phyloP scores from a whole-genome alignment of 345 rosid genomes.

The Camelina sativa region DNA sequence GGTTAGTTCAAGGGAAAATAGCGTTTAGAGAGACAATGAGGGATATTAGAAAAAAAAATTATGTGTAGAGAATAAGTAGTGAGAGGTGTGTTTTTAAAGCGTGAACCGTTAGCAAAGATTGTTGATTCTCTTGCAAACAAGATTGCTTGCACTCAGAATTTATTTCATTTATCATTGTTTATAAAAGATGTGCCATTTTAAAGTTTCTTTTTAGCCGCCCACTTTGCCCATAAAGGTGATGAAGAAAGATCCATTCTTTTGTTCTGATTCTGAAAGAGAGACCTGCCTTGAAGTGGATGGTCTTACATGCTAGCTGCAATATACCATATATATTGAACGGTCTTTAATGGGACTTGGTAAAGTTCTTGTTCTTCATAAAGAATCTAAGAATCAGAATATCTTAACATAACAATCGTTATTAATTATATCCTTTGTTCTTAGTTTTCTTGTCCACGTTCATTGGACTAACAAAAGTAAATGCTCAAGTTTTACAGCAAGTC shows the following conservation, averaged over 20 bases:
- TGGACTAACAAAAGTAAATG: too few relatives aligned
- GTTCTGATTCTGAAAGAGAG: slow-evolving; percentile 41
- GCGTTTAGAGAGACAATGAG: background rate
- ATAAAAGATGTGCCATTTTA: slow-evolving; percentile 24
- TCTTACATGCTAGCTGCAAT: slow-evolving; percentile 25
- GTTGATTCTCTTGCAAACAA: slow-evolving; percentile 31
- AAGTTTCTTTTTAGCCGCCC: slow-evolving; percentile 37
- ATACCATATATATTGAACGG: slow-evolving; percentile 32
- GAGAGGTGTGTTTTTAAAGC: slow-evolving; percentile 37
- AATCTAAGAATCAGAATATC: slow-evolving; percentile 16
- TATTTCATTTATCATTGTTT: slow-evolving; percentile 3
- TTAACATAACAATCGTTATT: slow-evolving; percentile 5
- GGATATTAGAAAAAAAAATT: slow-evolving; percentile 9
- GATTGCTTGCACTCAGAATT: slow-evolving; percentile 20
- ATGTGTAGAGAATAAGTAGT: slow-evolving; percentile 16
- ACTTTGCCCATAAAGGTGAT: slow-evolving; percentile 34
- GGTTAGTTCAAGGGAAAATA: background rate
- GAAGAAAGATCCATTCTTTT: slow-evolving; percentile 27
- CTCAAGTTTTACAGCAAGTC: too few relatives aligned
- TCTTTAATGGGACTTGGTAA: slow-evolving; percentile 19
- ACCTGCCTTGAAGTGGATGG: slow-evolving; percentile 26
- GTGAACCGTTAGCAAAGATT: slow-evolving; percentile 34
- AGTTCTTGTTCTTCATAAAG: slow-evolving; percentile 15
- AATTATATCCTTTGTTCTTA: too few relatives aligned
- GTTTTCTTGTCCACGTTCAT: too few relatives aligned